Evolutionary conservation across 495 filamentous ascomycete genomes (phyloP).

Genomic region (Penicillium diatomitis): DNA sequence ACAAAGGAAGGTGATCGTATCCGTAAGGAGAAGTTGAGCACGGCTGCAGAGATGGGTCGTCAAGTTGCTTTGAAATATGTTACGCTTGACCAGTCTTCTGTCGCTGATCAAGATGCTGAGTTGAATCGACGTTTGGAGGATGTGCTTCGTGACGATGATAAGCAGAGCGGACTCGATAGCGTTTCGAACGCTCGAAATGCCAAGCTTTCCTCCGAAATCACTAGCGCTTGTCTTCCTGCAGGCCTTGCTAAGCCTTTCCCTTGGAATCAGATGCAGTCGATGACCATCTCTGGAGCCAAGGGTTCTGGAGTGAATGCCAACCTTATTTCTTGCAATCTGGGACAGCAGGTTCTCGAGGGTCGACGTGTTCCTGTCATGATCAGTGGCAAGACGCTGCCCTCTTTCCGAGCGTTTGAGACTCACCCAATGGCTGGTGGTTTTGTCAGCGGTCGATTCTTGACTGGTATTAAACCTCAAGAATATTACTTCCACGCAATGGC

Average conservation of each 20-base stretch:
- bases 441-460: slow-evolving; percentile 93
- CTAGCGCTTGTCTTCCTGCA: slow-evolving; percentile 63
- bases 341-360: slow-evolving; percentile 94
- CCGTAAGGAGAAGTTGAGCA: slow-evolving; percentile 59
- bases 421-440: slow-evolving; percentile 88
- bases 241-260: slow-evolving; percentile 90
- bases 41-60: slow-evolving; percentile 64
- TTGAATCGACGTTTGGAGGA: slow-evolving; percentile 73
- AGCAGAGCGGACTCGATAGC: slow-evolving; percentile 78
- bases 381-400: slow-evolving; percentile 91
- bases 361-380: slow-evolving; percentile 94
- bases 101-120: slow-evolving; percentile 53
- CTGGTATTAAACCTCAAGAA: slow-evolving; percentile 92
- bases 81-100: slow-evolving; percentile 58
- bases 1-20: slow-evolving; percentile 69
- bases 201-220: slow-evolving; percentile 70
- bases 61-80: slow-evolving; percentile 87
- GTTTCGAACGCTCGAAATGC: slow-evolving; percentile 67
- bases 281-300: slow-evolving; percentile 97
- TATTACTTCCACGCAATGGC: slow-evolving; percentile 99
- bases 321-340: slow-evolving; percentile 93
- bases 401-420: slow-evolving; percentile 86
- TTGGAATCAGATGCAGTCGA: slow-evolving; percentile 96
- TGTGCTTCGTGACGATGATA: slow-evolving; percentile 80
- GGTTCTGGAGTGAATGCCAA: slow-evolving; percentile 89